Evolutionary conservation across 169 alveolate genomes (phyloP), one percentile per base, ranked within the genome.

Genomic region (Cyclospora cayetanensis): DNA sequence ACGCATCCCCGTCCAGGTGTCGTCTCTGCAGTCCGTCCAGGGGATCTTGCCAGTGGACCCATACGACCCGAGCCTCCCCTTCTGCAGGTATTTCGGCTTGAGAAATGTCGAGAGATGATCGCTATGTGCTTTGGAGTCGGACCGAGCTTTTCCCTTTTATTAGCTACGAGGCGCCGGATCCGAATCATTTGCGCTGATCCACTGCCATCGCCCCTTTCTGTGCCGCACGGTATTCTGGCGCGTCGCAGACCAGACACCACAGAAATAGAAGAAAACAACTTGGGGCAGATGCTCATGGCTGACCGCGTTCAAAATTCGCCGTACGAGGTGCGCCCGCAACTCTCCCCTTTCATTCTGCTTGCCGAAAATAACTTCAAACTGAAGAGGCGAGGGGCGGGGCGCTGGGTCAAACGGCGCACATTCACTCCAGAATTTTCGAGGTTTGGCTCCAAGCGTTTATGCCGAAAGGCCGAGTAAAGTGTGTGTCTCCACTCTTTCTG

Each of bases 21-120:
- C 92, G 41, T 87, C 92, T 37, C 66, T 87, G 65, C 92, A 87
- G 80, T 87, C 92, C 25, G 92, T 70, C 35, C 92, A 87, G 66
- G 92, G 92, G 20, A 79, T 87, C n/a, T 50, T 87, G 12, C 92
- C 92, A 0, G 92, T 87, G 11, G 92, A 87, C 29, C 92, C 92
- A 1, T 87, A 70, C 65, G 76, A 63, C 29, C 52, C 92, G 39
- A 70, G 39, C 43, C 63, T 79, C 3, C 92, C 92, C 34, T 87
- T 72, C 79, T 87, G 92, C 60, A 74, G 86, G 92, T 87, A 66
- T n/a, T n/a, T n/a, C n/a, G n/a, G n/a, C n/a, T n/a, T 9, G 60
- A 50, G 18, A 18, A 50, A 50, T 9, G 9, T 18, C 18, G 9
- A 9, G 9, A 18, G 25, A 50, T 50, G 60, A 11, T 50, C 18